These are phyloP conservation scores for Pogostemon cablin DNA, from an alignment of 257 asterid species.

Conservation along the genomic window DNA sequence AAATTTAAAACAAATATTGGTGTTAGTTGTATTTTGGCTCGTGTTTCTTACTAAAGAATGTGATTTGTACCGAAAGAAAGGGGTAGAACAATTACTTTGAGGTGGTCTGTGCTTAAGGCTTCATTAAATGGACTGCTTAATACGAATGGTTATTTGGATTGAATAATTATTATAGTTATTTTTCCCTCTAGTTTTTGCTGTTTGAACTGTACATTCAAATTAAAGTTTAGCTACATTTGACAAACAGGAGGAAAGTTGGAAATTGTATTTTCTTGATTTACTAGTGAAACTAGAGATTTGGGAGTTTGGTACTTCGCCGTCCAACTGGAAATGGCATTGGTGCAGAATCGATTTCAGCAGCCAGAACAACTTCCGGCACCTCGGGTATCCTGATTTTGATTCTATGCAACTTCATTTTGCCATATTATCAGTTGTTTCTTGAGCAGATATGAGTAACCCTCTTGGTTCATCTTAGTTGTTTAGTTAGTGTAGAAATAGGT, in stretches of 20 bases:
- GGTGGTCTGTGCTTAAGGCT: background rate
- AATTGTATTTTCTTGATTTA: constrained; percentile 24
- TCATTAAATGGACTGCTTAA: background rate
- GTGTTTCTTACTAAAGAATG: constrained; percentile 6
- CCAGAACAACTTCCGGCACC: constrained; percentile 53
- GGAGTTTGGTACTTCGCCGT: constrained; percentile 21
- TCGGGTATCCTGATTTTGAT: constrained; percentile 48
- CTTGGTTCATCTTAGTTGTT: background rate
- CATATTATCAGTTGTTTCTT: constrained; percentile 17
- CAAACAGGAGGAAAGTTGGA: constrained; percentile 26
- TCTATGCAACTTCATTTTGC: constrained; percentile 14
- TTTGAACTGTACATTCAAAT: constrained; percentile 19
- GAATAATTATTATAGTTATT: background rate
- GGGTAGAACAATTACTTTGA: background rate
- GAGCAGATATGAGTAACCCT: background rate
- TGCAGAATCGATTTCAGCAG: constrained; percentile 62
- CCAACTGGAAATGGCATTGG: constrained; percentile 47
- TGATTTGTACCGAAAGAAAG: background rate
- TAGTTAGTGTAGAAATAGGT: background rate
- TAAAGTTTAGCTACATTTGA: constrained; percentile 4
- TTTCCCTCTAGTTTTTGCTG: constrained; percentile 1
- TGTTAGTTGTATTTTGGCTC: constrained; percentile 6
- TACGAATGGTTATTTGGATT: background rate
- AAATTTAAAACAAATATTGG: background rate
- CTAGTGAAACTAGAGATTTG: constrained; percentile 10